Percentiles rank a stretch among this genome's conserved stretches.
Evolutionary conservation across 1,139 yeast species (phyloP).

Genomic region (Magnusiomyces fungicola): DNA sequence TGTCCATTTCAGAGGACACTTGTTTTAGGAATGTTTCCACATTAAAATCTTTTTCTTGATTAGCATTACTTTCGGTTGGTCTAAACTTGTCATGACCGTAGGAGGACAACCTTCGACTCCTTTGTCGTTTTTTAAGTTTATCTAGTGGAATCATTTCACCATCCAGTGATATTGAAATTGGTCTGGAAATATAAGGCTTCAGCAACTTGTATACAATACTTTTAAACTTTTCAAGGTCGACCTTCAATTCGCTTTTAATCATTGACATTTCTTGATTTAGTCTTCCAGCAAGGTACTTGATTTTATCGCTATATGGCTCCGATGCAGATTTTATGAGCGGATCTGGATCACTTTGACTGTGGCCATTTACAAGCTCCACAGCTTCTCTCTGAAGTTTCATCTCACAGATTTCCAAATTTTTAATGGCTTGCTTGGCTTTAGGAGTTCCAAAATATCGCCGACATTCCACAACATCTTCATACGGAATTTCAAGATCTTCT

Average conservation of each 20-base stretch:
- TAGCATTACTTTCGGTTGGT: too few relatives aligned
- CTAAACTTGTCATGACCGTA: too few relatives aligned
- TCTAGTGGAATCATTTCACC: neutral
- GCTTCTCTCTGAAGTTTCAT: neutral
- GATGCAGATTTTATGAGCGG: too few relatives aligned
- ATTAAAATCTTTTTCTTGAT: too few relatives aligned
- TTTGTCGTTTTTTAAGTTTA: neutral
- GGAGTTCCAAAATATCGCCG: neutral
- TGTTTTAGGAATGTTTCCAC: too few relatives aligned
- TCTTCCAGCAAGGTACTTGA: too few relatives aligned
- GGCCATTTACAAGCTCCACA: neutral
- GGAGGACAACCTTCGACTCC: neutral
- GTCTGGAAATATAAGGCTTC: neutral
- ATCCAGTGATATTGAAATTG: neutral
- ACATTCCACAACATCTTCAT: neutral
- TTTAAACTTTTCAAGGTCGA: neutral
- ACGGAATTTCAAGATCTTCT: neutral
- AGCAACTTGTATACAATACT: neutral
- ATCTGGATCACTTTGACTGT: too few relatives aligned
- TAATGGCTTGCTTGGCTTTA: neutral
- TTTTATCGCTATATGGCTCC: too few relatives aligned
- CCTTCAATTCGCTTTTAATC: neutral
- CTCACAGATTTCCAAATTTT: neutral
- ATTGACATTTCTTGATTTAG: neutral
- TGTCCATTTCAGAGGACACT: too few relatives aligned